Evolutionary conservation across 495 filamentous ascomycete genomes (phyloP), one percentile per base, ranked within the genome.

Genomic region (Aspergillus homomorphus): DNA sequence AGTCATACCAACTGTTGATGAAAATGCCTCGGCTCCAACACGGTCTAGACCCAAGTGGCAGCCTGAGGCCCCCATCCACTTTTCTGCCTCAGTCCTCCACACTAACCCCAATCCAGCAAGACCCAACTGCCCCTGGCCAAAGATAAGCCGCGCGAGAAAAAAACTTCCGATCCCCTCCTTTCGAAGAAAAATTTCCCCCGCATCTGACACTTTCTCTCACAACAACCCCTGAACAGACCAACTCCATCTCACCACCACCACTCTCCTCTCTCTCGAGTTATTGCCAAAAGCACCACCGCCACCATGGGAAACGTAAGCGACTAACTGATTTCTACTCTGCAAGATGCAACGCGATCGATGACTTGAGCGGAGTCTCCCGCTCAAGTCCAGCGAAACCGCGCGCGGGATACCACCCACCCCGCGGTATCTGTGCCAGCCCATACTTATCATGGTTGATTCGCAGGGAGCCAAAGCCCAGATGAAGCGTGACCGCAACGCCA

Each of bases 391-490:
- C n/a, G n/a, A n/a, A n/a, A n/a, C n/a, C n/a, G n/a, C n/a, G n/a
- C n/a, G n/a, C n/a, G n/a, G n/a, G n/a, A n/a, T n/a, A n/a, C n/a
- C n/a, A n/a, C n/a, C n/a, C n/a, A n/a, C n/a, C n/a, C n/a, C n/a
- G n/a, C n/a, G n/a, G n/a, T n/a, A n/a, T n/a, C n/a, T n/a, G n/a
- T n/a, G n/a, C 14, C 30, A 21, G 16, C 30, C 30, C 16, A 21
- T 46, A 8, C 22, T 28, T 45, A 15, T 14, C 41, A 28, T 7
- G 33, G 23, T 16, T 19, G 26, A 45, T 23, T 21, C 15, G 28
- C 73, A 74, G 67, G 60, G 60, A 58, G 60, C 60, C 48, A 62
- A 57, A 48, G 60, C 60, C 38, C 56, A 56, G 20, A 28, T 26
- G 22, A 58, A 59, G 56, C 60, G 60, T 12, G 60, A 62, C 41